Evolutionary conservation across 306 rosid genomes (phyloP).

Genomic region (Fragaria iinumae): DNA sequence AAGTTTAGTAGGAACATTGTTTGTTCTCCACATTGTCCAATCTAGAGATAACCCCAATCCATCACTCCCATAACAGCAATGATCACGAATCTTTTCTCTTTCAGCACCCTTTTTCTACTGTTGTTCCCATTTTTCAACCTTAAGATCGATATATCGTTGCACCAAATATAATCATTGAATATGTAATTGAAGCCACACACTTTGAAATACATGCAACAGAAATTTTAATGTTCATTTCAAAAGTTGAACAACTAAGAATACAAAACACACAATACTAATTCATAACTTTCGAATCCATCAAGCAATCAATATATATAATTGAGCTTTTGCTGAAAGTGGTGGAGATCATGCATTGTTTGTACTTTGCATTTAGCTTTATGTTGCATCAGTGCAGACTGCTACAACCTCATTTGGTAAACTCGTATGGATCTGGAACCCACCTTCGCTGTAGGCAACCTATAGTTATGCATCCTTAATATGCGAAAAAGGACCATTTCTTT

Average conservation of each 20-base stretch:
- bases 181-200: neutral
- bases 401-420: conserved; percentile 1
- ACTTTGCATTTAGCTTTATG: conserved; percentile 5
- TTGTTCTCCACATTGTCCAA: neutral
- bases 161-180: neutral
- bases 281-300: neutral
- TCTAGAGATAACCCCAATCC: neutral
- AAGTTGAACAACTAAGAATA: too few relatives aligned
- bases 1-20: neutral
- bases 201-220: neutral
- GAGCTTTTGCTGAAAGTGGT: conserved; percentile 6
- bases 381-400: conserved; percentile 14
- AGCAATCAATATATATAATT: neutral
- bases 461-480: conserved; percentile 2
- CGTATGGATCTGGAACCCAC: conserved; percentile 24
- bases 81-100: neutral
- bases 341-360: neutral
- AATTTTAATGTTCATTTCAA: neutral
- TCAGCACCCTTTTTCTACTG: neutral
- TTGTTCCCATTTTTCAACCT: neutral
- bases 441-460: conserved; percentile 1
- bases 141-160: too few relatives aligned
- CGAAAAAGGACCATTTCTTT: neutral
- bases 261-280: too few relatives aligned
- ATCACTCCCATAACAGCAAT: too few relatives aligned